Evolutionary conservation across 2,329 filamentous ascomycete genomes (phyloP).

Genomic region (Mollisia scopiformis): DNA sequence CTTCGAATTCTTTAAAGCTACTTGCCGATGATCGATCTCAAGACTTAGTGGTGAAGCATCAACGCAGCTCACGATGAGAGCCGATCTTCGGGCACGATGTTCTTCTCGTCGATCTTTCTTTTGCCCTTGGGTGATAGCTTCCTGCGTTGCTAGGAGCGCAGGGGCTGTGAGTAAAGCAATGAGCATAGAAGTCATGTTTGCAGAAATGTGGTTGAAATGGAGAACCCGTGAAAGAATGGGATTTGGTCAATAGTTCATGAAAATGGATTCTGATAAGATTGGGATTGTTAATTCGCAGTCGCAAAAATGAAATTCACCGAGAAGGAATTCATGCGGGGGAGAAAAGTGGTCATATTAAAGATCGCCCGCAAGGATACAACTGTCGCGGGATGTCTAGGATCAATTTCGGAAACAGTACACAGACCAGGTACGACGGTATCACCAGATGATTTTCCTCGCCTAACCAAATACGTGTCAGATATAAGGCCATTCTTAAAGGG

Average conservation of each 20-base stretch:
- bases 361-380: conserved; percentile 13
- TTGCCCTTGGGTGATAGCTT: conserved; percentile 53
- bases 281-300: background rate
- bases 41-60: conserved; percentile 46
- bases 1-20: conserved; percentile 50
- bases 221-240: background rate
- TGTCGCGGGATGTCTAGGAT: conserved; percentile 7
- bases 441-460: conserved; percentile 26
- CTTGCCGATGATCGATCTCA: conserved; percentile 46
- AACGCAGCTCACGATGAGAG: conserved; percentile 49
- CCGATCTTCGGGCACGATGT: conserved; percentile 51
- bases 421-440: conserved; percentile 15
- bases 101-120: conserved; percentile 51
- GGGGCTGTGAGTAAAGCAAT: conserved; percentile 36
- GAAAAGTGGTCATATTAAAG: conserved; percentile 21
- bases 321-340: conserved; percentile 11
- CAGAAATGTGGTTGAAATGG: background rate
- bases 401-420: conserved; percentile 16
- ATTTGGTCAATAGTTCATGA: background rate
- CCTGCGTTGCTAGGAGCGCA: conserved; percentile 49
- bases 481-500: conserved; percentile 18
- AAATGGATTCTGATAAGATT: conserved; percentile 1
- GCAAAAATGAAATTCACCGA: background rate
- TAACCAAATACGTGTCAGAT: conserved; percentile 13
- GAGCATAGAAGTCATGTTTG: conserved; percentile 24